Conservation (phyloP, 1,284 basidiomycete species). For the Cryptococcus sp. region DNA sequence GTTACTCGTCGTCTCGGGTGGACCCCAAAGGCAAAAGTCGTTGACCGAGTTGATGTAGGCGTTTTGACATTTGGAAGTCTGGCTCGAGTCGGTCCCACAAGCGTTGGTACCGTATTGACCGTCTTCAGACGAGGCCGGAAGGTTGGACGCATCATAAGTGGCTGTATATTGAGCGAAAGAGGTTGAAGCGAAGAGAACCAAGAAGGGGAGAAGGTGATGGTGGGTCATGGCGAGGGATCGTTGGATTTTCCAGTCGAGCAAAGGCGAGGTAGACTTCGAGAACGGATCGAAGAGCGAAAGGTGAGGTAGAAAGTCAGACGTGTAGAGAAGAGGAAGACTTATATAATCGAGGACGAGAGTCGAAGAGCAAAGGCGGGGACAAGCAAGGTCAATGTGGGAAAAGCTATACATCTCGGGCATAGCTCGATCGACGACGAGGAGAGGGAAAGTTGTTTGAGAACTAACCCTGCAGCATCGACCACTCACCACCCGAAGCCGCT, state of each 20-base stretch:
- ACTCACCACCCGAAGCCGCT: no score
- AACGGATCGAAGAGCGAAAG: no score
- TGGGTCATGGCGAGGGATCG: no score
- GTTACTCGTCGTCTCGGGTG: constrained; percentile 24
- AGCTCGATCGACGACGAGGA: no score
- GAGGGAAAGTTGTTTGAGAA: no score
- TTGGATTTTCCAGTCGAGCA: neutral
- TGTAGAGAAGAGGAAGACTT: neutral
- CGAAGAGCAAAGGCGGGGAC: no score
- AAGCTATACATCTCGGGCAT: no score
- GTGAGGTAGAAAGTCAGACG: neutral
- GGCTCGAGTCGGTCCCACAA: constrained; percentile 57
- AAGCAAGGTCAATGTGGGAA: no score
- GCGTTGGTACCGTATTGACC: constrained; percentile 55
- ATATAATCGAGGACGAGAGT: no score
- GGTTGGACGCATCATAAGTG: neutral
- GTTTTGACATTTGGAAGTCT: constrained; percentile 58
- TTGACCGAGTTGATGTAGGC: constrained; percentile 44
- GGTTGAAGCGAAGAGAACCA: neutral
- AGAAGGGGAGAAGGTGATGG: constrained; percentile 1
- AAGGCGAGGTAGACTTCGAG: neutral
- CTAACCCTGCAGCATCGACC: no score
- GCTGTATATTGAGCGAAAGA: constrained; percentile 4
- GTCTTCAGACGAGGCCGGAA: constrained; percentile 45
- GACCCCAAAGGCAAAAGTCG: constrained; percentile 47